A percentile compares a stretch with the other conserved stretches of the same genome.
Evolutionary conservation across 371 early-diverging fungal species (phyloP).

Genomic region (Choanephora cucurbitarum): DNA sequence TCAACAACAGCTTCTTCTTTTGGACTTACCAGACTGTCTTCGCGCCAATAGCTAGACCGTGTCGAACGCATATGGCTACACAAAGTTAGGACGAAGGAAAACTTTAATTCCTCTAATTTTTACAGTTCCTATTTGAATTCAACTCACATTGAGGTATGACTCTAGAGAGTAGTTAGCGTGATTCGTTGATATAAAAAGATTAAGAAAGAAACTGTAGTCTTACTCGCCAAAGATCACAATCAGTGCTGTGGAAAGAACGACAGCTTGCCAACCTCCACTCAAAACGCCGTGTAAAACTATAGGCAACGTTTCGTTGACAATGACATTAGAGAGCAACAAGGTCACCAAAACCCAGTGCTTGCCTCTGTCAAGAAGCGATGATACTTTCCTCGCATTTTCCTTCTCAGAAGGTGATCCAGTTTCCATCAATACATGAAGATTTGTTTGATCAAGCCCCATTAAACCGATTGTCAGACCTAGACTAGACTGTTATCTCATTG

Average conservation of each 20-base stretch:
- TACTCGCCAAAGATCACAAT: conserved; percentile 94
- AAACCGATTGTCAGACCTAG: conserved; percentile 83
- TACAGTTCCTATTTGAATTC: background rate
- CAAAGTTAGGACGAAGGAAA: conserved; percentile 3
- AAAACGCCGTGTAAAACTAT: conserved; percentile 81
- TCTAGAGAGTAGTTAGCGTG: conserved; percentile 59
- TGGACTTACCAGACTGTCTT: conserved; percentile 59
- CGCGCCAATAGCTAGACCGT: conserved; percentile 83
- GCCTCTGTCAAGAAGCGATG: conserved; percentile 68
- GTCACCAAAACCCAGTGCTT: conserved; percentile 88
- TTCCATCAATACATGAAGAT: conserved; percentile 66
- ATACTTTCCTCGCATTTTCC: conserved; percentile 68
- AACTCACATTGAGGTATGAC: conserved; percentile 40
- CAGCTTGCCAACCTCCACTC: conserved; percentile 82
- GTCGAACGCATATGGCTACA: conserved; percentile 59
- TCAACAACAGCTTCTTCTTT: background rate
- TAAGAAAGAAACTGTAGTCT: conserved; percentile 25
- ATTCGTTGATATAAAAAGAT: conserved; percentile 60
- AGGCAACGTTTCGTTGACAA: conserved; percentile 94
- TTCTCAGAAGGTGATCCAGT: conserved; percentile 70
- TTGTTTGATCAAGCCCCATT: conserved; percentile 76
- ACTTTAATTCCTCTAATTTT: background rate
- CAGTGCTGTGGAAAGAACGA: conserved; percentile 83
- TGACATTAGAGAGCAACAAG: conserved; percentile 85
- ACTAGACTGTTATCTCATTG: background rate